Conservation (phyloP, 2,329 filamentous ascomycete genomes). For the Xylariaceae sp. region DNA sequence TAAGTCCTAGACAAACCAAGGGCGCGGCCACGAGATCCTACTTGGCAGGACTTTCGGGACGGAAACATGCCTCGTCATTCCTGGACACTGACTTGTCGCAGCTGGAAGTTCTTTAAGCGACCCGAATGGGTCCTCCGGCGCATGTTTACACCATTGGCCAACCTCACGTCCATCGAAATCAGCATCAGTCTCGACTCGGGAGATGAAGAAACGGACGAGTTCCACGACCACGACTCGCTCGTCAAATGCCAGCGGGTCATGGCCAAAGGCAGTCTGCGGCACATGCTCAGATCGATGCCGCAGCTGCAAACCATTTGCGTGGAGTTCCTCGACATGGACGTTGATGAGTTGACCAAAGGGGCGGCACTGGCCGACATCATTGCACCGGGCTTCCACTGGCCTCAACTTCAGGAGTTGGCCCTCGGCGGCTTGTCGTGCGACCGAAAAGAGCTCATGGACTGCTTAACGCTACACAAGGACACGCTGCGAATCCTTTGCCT, state of each 20-base stretch:
- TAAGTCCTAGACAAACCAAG: neutral
- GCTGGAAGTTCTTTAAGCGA: constrained; percentile 24
- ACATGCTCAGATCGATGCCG: constrained; percentile 23
- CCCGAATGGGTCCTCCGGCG: constrained; percentile 12
- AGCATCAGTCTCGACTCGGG: constrained; percentile 15
- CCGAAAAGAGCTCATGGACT: constrained; percentile 21
- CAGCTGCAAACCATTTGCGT: constrained; percentile 21
- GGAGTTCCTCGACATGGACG: constrained; percentile 14
- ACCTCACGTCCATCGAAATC: constrained; percentile 22
- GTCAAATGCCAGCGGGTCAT: constrained; percentile 16
- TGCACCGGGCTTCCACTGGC: constrained; percentile 23
- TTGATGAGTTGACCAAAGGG: constrained; percentile 7
- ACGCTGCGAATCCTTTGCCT: constrained; percentile 25
- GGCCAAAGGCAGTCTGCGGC: constrained; percentile 19
- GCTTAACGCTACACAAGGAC: constrained; percentile 22
- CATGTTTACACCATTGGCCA: constrained; percentile 19
- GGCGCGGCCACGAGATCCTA: too few species aligned
- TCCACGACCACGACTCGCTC: constrained; percentile 6
- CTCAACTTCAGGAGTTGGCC: constrained; percentile 19
- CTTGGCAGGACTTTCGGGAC: too few species aligned
- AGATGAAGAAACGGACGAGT: constrained; percentile 1
- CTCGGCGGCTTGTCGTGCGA: constrained; percentile 22
- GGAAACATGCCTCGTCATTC: too few species aligned
- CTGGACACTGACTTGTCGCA: neutral
- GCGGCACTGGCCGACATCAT: constrained; percentile 21